These are phyloP conservation scores for Dactylellina haptotyla DNA, from an alignment of 2,329 filamentous ascomycete genomes.

Conservation along the genomic window DNA sequence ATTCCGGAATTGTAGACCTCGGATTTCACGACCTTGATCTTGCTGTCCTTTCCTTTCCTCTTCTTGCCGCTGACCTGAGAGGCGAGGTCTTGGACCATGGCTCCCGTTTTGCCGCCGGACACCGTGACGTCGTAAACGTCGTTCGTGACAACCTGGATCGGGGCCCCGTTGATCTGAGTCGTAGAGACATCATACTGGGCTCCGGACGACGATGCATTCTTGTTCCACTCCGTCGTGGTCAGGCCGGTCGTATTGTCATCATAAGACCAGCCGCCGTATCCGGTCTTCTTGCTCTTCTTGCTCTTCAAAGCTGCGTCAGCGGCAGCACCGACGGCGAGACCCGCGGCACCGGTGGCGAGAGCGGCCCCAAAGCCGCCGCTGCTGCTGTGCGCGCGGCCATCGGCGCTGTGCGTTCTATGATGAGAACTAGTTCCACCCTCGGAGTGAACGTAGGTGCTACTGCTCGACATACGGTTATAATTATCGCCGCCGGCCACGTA, in stretches of 20 bases:
- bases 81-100: background rate
- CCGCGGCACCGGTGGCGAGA: too few relatives aligned
- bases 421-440: too few relatives aligned
- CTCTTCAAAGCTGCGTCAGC: background rate
- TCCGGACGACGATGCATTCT: background rate
- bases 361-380: too few relatives aligned
- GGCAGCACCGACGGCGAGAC: background rate
- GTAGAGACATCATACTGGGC: background rate
- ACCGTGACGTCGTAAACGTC: constrained; percentile 13
- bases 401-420: too few relatives aligned
- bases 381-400: too few relatives aligned
- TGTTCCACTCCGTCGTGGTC: constrained; percentile 21
- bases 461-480: too few relatives aligned
- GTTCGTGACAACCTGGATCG: constrained; percentile 6
- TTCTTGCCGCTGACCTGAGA: background rate
- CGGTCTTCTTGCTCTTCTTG: constrained; percentile 18
- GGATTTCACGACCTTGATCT: constrained; percentile 15
- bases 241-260: constrained; percentile 18
- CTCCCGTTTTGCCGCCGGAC: background rate
- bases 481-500: too few relatives aligned
- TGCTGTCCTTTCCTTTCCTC: background rate
- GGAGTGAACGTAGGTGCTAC: too few relatives aligned
- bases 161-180: constrained; percentile 1
- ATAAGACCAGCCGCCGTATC: constrained; percentile 39
- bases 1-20: constrained; percentile 37